Base-by-base conservation (phyloP, 2,329 filamentous ascomycete genomes). In the Colletotrichum simmondsii region DNA sequence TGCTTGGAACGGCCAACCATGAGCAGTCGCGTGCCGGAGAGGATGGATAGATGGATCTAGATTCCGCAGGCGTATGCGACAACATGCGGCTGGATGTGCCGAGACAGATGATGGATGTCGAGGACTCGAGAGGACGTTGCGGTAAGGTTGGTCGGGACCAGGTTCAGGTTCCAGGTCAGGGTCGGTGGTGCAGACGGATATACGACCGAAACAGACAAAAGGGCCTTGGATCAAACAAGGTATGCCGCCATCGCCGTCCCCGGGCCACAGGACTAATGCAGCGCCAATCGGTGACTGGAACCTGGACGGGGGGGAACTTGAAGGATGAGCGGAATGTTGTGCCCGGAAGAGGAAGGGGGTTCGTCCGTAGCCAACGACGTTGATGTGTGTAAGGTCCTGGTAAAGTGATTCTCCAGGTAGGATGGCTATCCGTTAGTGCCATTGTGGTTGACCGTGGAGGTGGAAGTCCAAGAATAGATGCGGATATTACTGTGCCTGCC, bases 281-380 rank as follows among this genome's bases (percentile, higher is more conserved):
- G 46, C 59, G 54, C 30, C 54, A 53, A 30, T 19, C 19, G 28
- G 46, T 63, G 28, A 22, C 46, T 35, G 26, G 37, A 22, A 22
- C n/a, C 35, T 19, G 42, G n/a, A 53, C 11, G 28, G 30, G n/a
- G 26, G n/a, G 37, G 7, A 42, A 42, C 37, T 42, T 42, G 53
- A 22, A 24, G 46, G 30, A 46, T 63, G 65, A 49, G 19, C 22
- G 54, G 46, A 46, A 60, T 54, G 30, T 54, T 30, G 62, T n/a
- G n/a, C 37, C 54, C 42, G 56, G 54, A 70, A 66, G 63, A 66
- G 42, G 54, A 59, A 59, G 62, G 62, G 56, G 54, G 46, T 26
- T 66, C 42, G 49, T 54, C 30, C 14, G 28, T 16, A 6, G n/a
- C 52, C 52, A n/a, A 11, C 7, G 37, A 42, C 37, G 42, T 49